A percentile compares a stretch with the other conserved stretches of the same genome.
These are phyloP conservation scores for Solanum commersonii DNA, from an alignment of 257 asterid species.

Conservation along the genomic window DNA sequence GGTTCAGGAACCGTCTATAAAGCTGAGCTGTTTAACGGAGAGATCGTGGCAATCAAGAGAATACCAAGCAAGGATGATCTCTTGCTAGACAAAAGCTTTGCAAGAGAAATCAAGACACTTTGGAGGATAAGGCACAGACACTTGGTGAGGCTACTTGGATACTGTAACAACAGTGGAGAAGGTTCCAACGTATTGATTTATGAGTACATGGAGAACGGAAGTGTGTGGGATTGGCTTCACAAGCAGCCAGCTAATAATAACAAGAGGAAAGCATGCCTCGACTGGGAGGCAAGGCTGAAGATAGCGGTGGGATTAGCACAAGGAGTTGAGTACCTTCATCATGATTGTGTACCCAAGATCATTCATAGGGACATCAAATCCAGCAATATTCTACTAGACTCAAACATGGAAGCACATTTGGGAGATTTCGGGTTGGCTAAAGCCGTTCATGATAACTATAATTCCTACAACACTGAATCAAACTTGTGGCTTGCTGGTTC, in stretches of 20 bases:
- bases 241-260: constrained; percentile 28
- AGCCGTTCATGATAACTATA: constrained; percentile 34
- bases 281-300: constrained; percentile 68
- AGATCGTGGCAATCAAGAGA: constrained; percentile 75
- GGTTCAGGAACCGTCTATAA: constrained; percentile 78
- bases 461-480: constrained; percentile 64
- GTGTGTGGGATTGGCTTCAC: constrained; percentile 87
- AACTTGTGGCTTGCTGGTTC: constrained; percentile 83
- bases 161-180: constrained; percentile 53
- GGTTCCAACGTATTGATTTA: constrained; percentile 69
- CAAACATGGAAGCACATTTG: constrained; percentile 80
- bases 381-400: constrained; percentile 67
- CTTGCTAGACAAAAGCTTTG: constrained; percentile 68
- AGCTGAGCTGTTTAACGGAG: constrained; percentile 65
- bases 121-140: constrained; percentile 88
- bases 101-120: constrained; percentile 79
- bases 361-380: constrained; percentile 89
- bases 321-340: constrained; percentile 90
- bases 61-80: constrained; percentile 54
- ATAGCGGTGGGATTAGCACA: constrained; percentile 83
- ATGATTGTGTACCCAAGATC: constrained; percentile 87
- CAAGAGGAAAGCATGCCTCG: constrained; percentile 44
- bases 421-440: constrained; percentile 96
- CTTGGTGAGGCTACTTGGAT: constrained; percentile 71
- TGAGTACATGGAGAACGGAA: constrained; percentile 93